Percentiles rank a stretch among this genome's conserved stretches.
Evolutionary conservation across 805 yeast species (phyloP).

Genomic region (Kregervanrija delftensis): DNA sequence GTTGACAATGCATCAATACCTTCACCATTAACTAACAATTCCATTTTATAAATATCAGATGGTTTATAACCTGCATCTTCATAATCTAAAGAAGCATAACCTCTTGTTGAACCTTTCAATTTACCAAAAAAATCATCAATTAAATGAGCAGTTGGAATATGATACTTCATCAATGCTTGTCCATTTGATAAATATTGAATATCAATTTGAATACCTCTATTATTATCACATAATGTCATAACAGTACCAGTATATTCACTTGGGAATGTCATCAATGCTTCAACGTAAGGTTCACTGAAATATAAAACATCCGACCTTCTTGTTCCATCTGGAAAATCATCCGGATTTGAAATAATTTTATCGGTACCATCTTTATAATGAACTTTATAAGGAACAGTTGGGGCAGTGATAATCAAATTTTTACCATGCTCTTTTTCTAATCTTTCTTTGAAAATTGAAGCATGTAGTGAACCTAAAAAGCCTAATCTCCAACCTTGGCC

Average conservation of each 20-base stretch:
- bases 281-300: constrained; percentile 80
- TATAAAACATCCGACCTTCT: constrained; percentile 35
- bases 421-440: constrained; percentile 93
- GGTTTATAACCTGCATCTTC: constrained; percentile 85
- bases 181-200: constrained; percentile 70
- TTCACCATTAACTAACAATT: constrained; percentile 79
- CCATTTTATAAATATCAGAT: constrained; percentile 80
- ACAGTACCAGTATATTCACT: constrained; percentile 83
- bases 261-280: constrained; percentile 86
- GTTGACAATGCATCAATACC: constrained; percentile 90
- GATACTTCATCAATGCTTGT: constrained; percentile 74
- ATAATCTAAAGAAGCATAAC: constrained; percentile 91
- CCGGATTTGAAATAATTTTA: constrained; percentile 76
- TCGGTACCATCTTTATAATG: constrained; percentile 60
- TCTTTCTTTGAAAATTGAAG: constrained; percentile 88
- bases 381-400: constrained; percentile 89
- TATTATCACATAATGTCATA: constrained; percentile 76
- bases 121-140: constrained; percentile 96
- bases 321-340: constrained; percentile 73
- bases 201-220: constrained; percentile 78
- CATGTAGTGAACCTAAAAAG: constrained; percentile 89
- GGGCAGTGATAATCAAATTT: constrained; percentile 84
- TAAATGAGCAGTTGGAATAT: constrained; percentile 78
- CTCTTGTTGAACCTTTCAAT: constrained; percentile 80
- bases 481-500: constrained; percentile 99